Evolutionary conservation across 225 moss, liverwort and hornwort species (phyloP).

Genomic region (Thuidium tamariscinum): DNA sequence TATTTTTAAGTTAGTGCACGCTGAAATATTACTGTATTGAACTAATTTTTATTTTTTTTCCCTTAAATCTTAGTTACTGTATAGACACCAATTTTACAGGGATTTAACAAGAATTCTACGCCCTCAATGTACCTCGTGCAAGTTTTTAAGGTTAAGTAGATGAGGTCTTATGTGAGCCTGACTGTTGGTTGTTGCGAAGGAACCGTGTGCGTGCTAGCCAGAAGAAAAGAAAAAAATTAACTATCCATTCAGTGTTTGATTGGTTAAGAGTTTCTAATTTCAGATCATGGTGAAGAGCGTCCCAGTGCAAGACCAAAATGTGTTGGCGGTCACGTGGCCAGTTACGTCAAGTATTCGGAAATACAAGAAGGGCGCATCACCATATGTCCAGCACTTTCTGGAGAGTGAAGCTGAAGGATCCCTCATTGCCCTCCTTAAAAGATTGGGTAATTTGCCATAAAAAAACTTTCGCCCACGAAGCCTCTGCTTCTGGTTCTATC

Average conservation of each 20-base stretch:
- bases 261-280: not conserved
- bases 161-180: not conserved
- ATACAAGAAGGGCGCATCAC: slow-evolving; percentile 69
- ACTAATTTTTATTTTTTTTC: too few species aligned
- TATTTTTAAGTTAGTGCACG: not conserved
- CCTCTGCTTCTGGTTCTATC: not conserved
- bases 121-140: not conserved
- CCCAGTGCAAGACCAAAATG: slow-evolving; percentile 74
- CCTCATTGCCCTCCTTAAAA: slow-evolving; percentile 70
- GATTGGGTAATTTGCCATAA: slow-evolving; percentile 25
- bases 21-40: not conserved
- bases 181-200: not conserved
- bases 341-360: slow-evolving; percentile 48
- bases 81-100: not conserved
- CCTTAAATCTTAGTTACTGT: too few species aligned
- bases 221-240: not conserved
- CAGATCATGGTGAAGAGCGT: slow-evolving; percentile 81
- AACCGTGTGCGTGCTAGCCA: not conserved
- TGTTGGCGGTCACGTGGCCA: slow-evolving; percentile 65
- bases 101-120: too few species aligned
- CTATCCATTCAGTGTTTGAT: not conserved
- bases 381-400: slow-evolving; percentile 72
- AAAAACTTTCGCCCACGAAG: not conserved
- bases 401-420: slow-evolving; percentile 91
- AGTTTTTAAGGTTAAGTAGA: not conserved